Percentiles rank a stretch among this genome's conserved stretches.
Evolutionary conservation across 495 filamentous ascomycete species (phyloP).

Genomic region (Durotheca rogersii): DNA sequence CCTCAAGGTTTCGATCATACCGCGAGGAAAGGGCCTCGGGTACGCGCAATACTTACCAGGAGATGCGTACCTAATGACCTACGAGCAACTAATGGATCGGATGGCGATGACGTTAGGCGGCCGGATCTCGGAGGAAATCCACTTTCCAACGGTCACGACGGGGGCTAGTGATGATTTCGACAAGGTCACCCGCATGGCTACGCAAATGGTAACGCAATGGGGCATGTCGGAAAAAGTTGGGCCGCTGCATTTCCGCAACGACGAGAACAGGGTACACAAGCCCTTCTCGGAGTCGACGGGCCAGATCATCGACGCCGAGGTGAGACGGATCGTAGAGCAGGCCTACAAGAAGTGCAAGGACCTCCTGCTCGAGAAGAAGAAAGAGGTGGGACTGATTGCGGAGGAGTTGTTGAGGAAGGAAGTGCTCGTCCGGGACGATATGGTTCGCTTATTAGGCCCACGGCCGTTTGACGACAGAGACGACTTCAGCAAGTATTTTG

Average conservation of each 20-base stretch:
- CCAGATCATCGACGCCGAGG: conserved; percentile 85
- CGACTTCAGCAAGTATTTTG: conserved; percentile 94
- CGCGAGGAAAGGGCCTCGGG: conserved; percentile 87
- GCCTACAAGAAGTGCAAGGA: conserved; percentile 88
- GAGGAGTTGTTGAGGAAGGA: conserved; percentile 93
- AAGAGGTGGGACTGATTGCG: conserved; percentile 82
- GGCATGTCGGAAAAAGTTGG: conserved; percentile 95
- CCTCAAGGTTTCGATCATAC: conserved; percentile 98
- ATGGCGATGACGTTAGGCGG: conserved; percentile 99
- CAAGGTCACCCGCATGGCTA: conserved; percentile 95
- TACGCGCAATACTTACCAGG: conserved; percentile 97
- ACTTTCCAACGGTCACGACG: conserved; percentile 93
- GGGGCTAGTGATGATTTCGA: conserved; percentile 97
- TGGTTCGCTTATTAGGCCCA: conserved; percentile 82
- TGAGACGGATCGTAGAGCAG: conserved; percentile 83
- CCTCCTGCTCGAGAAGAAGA: conserved; percentile 80
- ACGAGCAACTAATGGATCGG: conserved; percentile 95
- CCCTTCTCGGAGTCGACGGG: conserved; percentile 95
- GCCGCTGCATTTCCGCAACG: conserved; percentile 83
- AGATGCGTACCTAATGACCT: conserved; percentile 92
- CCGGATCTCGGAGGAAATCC: conserved; percentile 89
- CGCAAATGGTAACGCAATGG: conserved; percentile 95
- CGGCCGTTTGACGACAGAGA: conserved; percentile 78
- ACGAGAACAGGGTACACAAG: conserved; percentile 78
- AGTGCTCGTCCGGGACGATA: conserved; percentile 83